Evolutionary conservation across 495 filamentous ascomycete genomes (phyloP).

Genomic region (Penicillium manginii): DNA sequence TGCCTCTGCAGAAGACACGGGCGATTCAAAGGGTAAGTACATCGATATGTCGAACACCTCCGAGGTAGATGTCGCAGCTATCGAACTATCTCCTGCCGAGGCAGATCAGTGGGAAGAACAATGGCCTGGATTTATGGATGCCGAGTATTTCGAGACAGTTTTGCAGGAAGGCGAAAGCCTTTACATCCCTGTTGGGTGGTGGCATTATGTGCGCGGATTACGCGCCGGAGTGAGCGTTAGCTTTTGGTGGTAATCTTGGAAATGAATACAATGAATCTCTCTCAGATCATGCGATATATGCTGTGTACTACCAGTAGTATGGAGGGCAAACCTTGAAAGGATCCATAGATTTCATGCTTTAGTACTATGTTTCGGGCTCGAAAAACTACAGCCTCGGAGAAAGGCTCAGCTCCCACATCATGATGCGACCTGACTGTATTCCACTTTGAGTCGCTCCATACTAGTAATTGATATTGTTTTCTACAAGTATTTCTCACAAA

Average conservation of each 20-base stretch:
- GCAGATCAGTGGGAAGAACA: slow-evolving; percentile 52
- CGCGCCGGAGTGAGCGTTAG: slow-evolving; percentile 92
- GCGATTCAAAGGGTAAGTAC: slow-evolving; percentile 26
- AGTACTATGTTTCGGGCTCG: too few relatives aligned
- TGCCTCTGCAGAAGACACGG: background rate
- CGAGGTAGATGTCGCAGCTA: slow-evolving; percentile 66
- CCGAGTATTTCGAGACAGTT: slow-evolving; percentile 77
- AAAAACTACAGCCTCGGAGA: too few relatives aligned
- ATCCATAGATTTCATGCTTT: too few relatives aligned
- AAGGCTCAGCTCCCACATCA: too few relatives aligned
- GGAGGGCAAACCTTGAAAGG: too few relatives aligned
- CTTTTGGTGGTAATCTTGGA: slow-evolving; percentile 80
- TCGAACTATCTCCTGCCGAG: slow-evolving; percentile 50
- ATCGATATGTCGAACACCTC: slow-evolving; percentile 96
- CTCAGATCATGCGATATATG: too few relatives aligned
- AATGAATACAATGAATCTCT: background rate
- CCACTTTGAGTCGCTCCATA: too few relatives aligned
- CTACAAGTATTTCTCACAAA: too few relatives aligned
- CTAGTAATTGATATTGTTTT: too few relatives aligned
- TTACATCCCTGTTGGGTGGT: slow-evolving; percentile 96
- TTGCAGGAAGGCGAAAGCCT: slow-evolving; percentile 80
- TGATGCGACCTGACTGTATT: too few relatives aligned
- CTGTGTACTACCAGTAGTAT: too few relatives aligned
- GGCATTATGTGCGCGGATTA: slow-evolving; percentile 93
- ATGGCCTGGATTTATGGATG: slow-evolving; percentile 60